Conservation (phyloP, 192 early-diverging fungal genomes). For the Rhizoclosmatium globosum region DNA sequence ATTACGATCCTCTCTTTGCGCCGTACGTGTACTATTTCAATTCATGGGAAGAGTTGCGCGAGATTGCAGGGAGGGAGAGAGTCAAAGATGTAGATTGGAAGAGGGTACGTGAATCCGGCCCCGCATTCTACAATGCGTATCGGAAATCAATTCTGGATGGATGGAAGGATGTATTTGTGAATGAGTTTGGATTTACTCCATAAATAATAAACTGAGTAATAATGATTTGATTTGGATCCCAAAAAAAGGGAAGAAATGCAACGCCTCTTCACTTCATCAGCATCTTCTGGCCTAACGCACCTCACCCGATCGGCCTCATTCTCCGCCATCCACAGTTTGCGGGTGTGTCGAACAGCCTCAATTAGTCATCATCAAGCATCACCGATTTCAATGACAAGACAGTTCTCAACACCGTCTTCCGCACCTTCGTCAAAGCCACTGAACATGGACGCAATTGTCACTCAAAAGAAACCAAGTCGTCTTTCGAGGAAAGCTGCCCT, state of each 20-base stretch:
- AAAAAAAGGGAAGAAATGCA: background rate
- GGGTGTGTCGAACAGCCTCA: background rate
- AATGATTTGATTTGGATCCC: background rate
- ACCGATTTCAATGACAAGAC: background rate
- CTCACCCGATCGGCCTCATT: background rate
- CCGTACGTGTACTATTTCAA: slow-evolving; percentile 19
- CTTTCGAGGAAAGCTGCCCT: slow-evolving; percentile 52
- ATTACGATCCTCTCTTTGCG: background rate
- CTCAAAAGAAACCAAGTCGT: slow-evolving; percentile 14
- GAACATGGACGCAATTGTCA: background rate
- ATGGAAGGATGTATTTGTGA: slow-evolving; percentile 3
- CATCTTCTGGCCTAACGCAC: background rate
- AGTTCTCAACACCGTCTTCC: background rate
- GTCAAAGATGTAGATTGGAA: background rate
- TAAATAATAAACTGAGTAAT: background rate
- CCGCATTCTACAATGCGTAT: background rate
- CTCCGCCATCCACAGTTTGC: background rate
- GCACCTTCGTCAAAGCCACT: background rate
- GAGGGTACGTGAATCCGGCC: background rate
- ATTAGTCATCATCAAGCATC: background rate
- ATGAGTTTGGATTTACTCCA: background rate
- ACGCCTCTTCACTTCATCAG: background rate
- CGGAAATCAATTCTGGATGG: background rate
- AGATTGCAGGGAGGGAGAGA: background rate
- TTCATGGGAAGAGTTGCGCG: slow-evolving; percentile 18